Evolutionary conservation across 2,329 filamentous ascomycete species (phyloP), one percentile per base, ranked within the genome.

Genomic region (Lojkania enalia): DNA sequence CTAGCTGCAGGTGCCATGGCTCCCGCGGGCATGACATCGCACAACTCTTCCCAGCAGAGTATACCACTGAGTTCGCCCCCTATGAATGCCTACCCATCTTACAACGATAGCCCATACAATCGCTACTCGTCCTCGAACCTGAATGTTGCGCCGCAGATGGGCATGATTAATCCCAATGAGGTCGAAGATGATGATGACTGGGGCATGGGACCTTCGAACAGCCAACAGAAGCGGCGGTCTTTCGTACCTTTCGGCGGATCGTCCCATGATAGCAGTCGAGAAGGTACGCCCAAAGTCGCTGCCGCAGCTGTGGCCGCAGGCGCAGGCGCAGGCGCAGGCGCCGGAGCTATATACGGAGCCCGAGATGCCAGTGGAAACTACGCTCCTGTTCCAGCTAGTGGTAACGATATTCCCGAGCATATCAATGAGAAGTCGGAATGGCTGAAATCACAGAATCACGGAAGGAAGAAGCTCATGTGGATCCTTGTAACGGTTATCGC

Each of bases 101-200:
- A 81, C 62, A 72, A 75, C 20, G 84, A 87, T 57, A 84, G 85
- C 37, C 85, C 85, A 0, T 90, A 89, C 63, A 79, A 81, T 43
- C 78, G 80, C 54, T 82, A 81, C 59, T 80, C 67, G 5, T 67
- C 66, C 16, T 58, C 60, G 15, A 61, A 63, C 21, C 60, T 64
- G 42, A 55, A 61, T 48, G 60, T 63, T 31, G 62, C 65, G 3
- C 58, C 54, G 6, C 51, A 61, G 23, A 61, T 70, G 59, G 79
- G 69, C 39, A 64, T 69, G 39, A 78, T 94, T 47, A 85, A 96
- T 64, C 90, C 90, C 2, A 83, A 87, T 60, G 84, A 85, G 12
- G 91, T 96, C 52, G 81, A 81, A 16, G 91, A 96, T 65, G 91
- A 96, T 62, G 90, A 88, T 20, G 91, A 96, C 60, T 91, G 95